Evolutionary conservation across 306 rosid genomes (phyloP), one percentile per base, ranked within the genome.

Genomic region (Pterocarpus santalinus): DNA sequence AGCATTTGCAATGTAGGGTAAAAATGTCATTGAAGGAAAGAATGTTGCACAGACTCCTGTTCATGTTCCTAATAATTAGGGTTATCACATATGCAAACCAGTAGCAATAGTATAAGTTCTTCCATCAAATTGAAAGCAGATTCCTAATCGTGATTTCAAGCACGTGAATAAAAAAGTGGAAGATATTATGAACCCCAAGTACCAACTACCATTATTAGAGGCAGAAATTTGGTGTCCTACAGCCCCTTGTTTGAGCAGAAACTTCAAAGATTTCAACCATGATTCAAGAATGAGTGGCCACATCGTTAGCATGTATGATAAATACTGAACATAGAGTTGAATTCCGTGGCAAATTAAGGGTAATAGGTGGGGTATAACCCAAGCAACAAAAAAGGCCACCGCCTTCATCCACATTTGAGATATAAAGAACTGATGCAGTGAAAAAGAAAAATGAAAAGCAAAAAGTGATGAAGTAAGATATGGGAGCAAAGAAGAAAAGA

Each of bases 191-290:
- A 58, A 33, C 57, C 4, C n/a, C 33, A 39, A 46, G 4, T 1
- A 15, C 30, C 15, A 68, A 43, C 16, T 22, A 41, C 6, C 6
- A 69, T 32, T 80, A 7, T 5, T 12, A 44, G 28, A 66, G 3
- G 14, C 36, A 58, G 5, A 58, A 28, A 22, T 8, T 58, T 9
- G 14, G 36, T 58, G 8, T 17, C 36, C 44, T 7, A 7, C 34
- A 81, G 34, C 5, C 49, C 28, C 55, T 32, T 11, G 60, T 14
- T 61, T 30, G 32, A 0, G 22, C 16, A 38, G 32, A 36, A 49
- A 30, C 14, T 51, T 66, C 22, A 75, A 75, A 49, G 46, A 15
- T 34, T n/a, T 36, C 4, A 64, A 72, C 72, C 79, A 64, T 65
- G 41, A 46, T 30, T 46, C 22, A 11, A 47, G 8, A 81, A n/a